Conservation (phyloP, 1,284 basidiomycete species). For the Pascua sp. region DNA sequence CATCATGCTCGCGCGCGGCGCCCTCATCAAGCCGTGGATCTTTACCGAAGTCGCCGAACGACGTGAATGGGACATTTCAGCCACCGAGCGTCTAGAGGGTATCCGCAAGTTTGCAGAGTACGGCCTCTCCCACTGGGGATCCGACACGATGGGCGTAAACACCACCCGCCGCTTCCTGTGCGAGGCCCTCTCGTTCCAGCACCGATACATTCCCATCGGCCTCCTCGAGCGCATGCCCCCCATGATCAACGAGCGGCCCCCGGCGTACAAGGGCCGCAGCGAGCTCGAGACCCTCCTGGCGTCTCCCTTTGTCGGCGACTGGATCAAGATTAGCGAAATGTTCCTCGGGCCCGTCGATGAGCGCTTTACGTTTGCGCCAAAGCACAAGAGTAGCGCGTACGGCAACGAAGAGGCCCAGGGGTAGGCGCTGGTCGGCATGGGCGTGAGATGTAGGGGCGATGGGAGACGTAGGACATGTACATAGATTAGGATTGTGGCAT, state of each 20-base stretch:
- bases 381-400: conserved; percentile 68
- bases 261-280: conserved; percentile 76
- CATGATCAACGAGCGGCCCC: conserved; percentile 84
- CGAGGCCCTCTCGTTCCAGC: conserved; percentile 90
- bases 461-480: no score
- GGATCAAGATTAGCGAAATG: conserved; percentile 95
- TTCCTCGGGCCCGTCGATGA: conserved; percentile 73
- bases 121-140: conserved; percentile 69
- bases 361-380: conserved; percentile 65
- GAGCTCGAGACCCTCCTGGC: conserved; percentile 85
- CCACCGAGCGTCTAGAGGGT: conserved; percentile 82
- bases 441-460: no score
- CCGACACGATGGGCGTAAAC: conserved; percentile 86
- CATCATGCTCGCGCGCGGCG: conserved; percentile 90
- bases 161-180: conserved; percentile 90
- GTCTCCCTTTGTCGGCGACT: conserved; percentile 77
- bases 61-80: conserved; percentile 90
- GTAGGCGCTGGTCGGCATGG: conserved; percentile 11
- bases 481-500: no score
- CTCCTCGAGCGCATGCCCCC: conserved; percentile 80
- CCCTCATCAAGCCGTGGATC: conserved; percentile 92
- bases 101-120: conserved; percentile 80
- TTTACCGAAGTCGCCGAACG: conserved; percentile 93
- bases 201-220: conserved; percentile 91
- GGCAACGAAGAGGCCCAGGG: conserved; percentile 57